These are phyloP conservation scores for Myxozyma sirexii DNA, from an alignment of 805 yeast genomes.

Conservation along the genomic window DNA sequence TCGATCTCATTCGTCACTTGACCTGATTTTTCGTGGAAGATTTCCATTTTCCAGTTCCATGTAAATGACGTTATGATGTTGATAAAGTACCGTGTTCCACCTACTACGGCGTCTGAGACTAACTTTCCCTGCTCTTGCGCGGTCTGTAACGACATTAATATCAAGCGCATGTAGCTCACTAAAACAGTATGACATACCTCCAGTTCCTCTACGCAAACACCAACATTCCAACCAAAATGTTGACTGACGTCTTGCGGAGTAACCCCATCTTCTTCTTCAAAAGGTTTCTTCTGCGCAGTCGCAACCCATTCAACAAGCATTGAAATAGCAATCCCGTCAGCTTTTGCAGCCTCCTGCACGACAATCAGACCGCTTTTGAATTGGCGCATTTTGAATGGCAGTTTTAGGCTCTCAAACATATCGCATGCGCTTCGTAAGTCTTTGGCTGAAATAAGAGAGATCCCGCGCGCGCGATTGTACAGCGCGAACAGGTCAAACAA, in stretches of 20 bases:
- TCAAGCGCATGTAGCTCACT: too few relatives aligned
- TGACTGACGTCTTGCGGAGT: conserved; percentile 36
- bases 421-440: conserved; percentile 67
- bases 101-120: conserved; percentile 58
- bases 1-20: background rate
- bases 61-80: conserved; percentile 42
- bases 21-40: conserved; percentile 6
- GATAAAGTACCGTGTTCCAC: conserved; percentile 65
- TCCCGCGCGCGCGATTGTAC: conserved; percentile 66
- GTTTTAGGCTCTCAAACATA: conserved; percentile 55
- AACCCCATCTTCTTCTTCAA: conserved; percentile 38
- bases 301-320: conserved; percentile 18
- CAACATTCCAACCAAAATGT: conserved; percentile 57
- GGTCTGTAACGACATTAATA: background rate
- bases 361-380: conserved; percentile 48
- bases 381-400: conserved; percentile 56
- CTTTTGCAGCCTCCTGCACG: conserved; percentile 46
- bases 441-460: conserved; percentile 67
- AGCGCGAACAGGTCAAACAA: conserved; percentile 63
- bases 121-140: conserved; percentile 11
- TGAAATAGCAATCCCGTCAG: conserved; percentile 42
- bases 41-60: conserved; percentile 5
- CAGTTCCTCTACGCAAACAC: conserved; percentile 65
- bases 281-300: background rate
- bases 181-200: conserved; percentile 57